Conservation (phyloP, 306 rosid species). For the Acmispon strigosus region DNA sequence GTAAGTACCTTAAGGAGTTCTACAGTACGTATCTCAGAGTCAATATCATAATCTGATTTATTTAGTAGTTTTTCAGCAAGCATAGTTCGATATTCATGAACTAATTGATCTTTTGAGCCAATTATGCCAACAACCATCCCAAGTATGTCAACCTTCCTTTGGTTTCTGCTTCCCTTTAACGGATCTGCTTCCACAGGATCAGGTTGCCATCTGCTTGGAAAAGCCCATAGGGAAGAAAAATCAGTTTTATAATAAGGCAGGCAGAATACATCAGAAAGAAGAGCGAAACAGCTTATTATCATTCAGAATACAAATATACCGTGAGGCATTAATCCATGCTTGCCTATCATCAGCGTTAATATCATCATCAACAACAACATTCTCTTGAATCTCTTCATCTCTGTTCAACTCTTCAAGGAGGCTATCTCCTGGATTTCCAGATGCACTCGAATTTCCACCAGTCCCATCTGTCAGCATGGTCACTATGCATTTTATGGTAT, state of each 20-base stretch:
- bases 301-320: conserved; percentile 36
- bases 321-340: conserved; percentile 80
- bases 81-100: conserved; percentile 93
- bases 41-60: conserved; percentile 93
- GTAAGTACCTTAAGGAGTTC: conserved; percentile 83
- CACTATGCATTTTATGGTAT: conserved; percentile 94
- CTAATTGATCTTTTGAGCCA: conserved; percentile 94
- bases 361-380: conserved; percentile 69
- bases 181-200: conserved; percentile 99
- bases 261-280: neutral
- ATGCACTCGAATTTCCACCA: conserved; percentile 69
- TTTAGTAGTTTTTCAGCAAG: conserved; percentile 96
- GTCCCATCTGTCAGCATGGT: conserved; percentile 96
- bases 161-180: conserved; percentile 76
- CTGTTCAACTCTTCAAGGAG: conserved; percentile 97
- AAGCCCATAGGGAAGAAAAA: conserved; percentile 15
- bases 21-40: conserved; percentile 85
- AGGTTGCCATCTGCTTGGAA: conserved; percentile 85
- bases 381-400: conserved; percentile 86
- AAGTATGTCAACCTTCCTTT: conserved; percentile 92
- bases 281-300: neutral
- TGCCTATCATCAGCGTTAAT: conserved; percentile 87
- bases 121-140: conserved; percentile 96
- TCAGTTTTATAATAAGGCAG: conserved; percentile 1
- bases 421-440: conserved; percentile 92